Percentiles rank a stretch among this genome's conserved stretches.
Conservation (phyloP, 441 rosid species). For the Metrosideros polymorpha region DNA sequence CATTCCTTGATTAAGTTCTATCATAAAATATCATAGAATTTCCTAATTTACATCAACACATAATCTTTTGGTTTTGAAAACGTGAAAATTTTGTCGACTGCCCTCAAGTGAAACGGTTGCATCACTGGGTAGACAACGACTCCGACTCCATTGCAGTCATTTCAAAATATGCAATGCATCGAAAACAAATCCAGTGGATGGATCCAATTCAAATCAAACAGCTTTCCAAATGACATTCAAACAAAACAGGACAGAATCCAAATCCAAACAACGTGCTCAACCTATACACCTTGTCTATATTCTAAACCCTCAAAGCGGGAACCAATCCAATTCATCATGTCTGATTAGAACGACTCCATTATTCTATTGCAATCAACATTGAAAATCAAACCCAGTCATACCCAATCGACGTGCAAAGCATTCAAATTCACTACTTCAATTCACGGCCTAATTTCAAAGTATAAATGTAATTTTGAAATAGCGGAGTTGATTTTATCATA, state of each 20-base stretch:
- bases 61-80: background rate
- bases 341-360: too few relatives aligned
- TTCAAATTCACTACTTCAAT: background rate
- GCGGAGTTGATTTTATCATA: background rate
- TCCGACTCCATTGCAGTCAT: background rate
- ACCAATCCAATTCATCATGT: too few relatives aligned
- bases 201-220: background rate
- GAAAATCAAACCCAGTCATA: background rate
- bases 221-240: too few relatives aligned
- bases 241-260: too few relatives aligned
- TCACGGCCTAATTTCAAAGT: background rate
- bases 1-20: background rate
- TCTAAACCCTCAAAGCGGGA: too few relatives aligned
- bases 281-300: too few relatives aligned
- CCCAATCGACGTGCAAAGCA: background rate
- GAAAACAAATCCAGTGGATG: too few relatives aligned
- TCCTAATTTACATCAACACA: background rate
- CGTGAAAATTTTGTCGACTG: background rate
- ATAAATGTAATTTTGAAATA: background rate
- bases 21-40: background rate
- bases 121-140: background rate
- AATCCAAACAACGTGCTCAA: too few relatives aligned
- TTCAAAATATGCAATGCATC: background rate
- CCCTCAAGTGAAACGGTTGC: background rate
- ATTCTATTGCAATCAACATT: background rate